Evolutionary conservation across 495 filamentous ascomycete species (phyloP).

Genomic region (Neurospora sp.): DNA sequence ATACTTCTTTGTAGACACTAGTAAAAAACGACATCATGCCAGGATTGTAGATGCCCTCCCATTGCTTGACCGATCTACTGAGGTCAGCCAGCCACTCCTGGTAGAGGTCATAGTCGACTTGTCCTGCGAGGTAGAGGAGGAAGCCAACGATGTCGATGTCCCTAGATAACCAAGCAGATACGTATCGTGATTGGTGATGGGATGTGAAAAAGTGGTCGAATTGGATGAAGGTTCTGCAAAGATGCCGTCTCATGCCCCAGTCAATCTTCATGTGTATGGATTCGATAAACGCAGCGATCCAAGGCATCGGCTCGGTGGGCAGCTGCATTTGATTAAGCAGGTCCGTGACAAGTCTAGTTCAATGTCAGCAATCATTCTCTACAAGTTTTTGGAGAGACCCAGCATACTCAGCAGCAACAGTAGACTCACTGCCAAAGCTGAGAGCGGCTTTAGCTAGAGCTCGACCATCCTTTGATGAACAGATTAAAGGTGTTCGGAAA

Average conservation of each 20-base stretch:
- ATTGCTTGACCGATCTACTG: background rate
- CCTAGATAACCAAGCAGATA: background rate
- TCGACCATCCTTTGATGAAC: background rate
- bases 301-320: background rate
- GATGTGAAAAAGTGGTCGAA: background rate
- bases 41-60: background rate
- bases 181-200: background rate
- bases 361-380: background rate
- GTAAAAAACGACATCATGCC: background rate
- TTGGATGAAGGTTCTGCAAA: background rate
- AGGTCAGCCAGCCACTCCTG: background rate
- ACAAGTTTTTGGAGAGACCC: background rate
- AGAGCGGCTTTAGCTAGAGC: background rate
- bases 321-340: background rate
- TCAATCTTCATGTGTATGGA: background rate
- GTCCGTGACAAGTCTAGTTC: background rate
- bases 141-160: background rate
- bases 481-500: background rate
- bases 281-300: background rate
- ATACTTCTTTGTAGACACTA: background rate
- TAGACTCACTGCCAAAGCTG: background rate
- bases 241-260: background rate
- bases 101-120: background rate
- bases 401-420: background rate
- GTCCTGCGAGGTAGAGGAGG: background rate